Conservation (phyloP, 495 filamentous ascomycete species). For the Tetracladium setigerum region DNA sequence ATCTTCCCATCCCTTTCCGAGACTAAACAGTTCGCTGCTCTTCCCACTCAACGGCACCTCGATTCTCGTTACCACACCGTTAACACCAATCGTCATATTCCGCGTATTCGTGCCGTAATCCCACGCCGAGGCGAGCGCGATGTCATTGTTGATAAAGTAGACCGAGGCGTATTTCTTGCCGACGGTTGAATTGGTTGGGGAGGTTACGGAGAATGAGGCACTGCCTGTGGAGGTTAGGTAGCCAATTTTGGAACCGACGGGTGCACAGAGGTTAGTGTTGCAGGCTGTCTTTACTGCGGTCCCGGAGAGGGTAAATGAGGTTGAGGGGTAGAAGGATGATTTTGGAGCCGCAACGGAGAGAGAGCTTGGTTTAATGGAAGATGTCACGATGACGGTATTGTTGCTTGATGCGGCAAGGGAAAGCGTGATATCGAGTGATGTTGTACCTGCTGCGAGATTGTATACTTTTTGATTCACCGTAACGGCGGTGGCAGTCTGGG, state of each 20-base stretch:
- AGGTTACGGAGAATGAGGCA: conserved; percentile 21
- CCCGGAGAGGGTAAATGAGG: conserved; percentile 26
- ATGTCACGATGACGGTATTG: conserved; percentile 28
- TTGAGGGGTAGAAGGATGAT: conserved; percentile 30
- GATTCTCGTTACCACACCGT: conserved; percentile 29
- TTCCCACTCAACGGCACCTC: conserved; percentile 36
- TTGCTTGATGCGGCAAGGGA: conserved; percentile 24
- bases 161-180: conserved; percentile 29
- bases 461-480: conserved; percentile 1
- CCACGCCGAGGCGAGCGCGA: conserved; percentile 33
- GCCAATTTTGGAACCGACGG: conserved; percentile 33
- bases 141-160: conserved; percentile 40
- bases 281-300: conserved; percentile 23
- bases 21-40: conserved; percentile 37
- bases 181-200: conserved; percentile 8
- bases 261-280: conserved; percentile 25
- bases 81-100: conserved; percentile 36
- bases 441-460: conserved; percentile 12
- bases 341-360: conserved; percentile 24
- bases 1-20: conserved; percentile 38
- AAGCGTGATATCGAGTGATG: conserved; percentile 13
- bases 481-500: conserved; percentile 1
- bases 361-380: conserved; percentile 4
- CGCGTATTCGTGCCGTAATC: conserved; percentile 31
- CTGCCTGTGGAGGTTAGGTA: conserved; percentile 22